Percentiles rank a stretch among this genome's conserved stretches.
These are phyloP conservation scores for Metarhizium album DNA, from an alignment of 2,329 filamentous ascomycete species.

Conservation along the genomic window DNA sequence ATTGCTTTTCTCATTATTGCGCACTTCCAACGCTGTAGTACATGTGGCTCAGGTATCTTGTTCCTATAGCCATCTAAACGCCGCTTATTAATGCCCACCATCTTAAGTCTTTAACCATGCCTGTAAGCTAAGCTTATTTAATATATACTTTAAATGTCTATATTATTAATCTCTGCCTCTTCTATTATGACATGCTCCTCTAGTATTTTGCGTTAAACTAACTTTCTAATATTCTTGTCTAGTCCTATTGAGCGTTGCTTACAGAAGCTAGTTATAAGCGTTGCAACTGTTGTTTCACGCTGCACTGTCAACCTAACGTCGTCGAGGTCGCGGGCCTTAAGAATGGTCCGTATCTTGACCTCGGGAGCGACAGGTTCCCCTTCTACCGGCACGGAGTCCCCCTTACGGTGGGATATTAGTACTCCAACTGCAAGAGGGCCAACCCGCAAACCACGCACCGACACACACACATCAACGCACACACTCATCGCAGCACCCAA, in stretches of 20 bases:
- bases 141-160: slow-evolving; percentile 69
- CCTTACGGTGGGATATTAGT: slow-evolving; percentile 9
- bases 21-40: too few relatives aligned
- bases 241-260: slow-evolving; percentile 37
- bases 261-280: slow-evolving; percentile 54
- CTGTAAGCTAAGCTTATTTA: not conserved
- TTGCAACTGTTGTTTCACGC: slow-evolving; percentile 46
- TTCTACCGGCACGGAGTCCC: slow-evolving; percentile 13
- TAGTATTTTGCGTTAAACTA: slow-evolving; percentile 68
- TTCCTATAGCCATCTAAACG: too few relatives aligned
- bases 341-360: slow-evolving; percentile 36
- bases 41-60: too few relatives aligned
- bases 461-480: not conserved
- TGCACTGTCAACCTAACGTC: slow-evolving; percentile 39
- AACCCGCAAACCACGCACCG: not conserved
- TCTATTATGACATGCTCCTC: slow-evolving; percentile 49
- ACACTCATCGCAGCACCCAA: not conserved
- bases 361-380: slow-evolving; percentile 16
- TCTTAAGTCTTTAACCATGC: too few relatives aligned
- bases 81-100: too few relatives aligned
- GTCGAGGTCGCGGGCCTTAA: slow-evolving; percentile 42
- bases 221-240: slow-evolving; percentile 46
- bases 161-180: slow-evolving; percentile 62
- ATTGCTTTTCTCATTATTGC: too few relatives aligned
- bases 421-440: not conserved